Conservation (phyloP, 1,284 basidiomycete species). For the Rhodotorula glutinis region DNA sequence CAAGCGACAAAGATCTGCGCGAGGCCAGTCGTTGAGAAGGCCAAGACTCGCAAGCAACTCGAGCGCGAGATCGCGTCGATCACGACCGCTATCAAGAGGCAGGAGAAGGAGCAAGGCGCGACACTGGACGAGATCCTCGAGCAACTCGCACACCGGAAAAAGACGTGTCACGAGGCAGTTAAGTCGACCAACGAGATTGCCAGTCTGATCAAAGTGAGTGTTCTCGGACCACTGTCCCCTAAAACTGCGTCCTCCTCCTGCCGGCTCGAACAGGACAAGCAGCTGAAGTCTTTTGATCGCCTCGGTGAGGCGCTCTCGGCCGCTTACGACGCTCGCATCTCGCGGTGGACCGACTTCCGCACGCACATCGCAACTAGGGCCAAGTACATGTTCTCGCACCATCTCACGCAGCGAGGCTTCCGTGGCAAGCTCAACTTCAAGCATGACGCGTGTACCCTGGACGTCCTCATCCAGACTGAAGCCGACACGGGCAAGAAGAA, state of each 20-base stretch:
- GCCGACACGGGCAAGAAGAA: constrained; percentile 47
- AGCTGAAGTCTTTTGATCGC: background rate
- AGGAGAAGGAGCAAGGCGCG: constrained; percentile 69
- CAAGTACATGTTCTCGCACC: constrained; percentile 73
- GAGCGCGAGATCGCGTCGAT: constrained; percentile 63
- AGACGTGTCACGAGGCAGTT: constrained; percentile 55
- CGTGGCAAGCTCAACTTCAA: constrained; percentile 61
- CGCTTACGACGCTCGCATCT: constrained; percentile 64
- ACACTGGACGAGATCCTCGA: constrained; percentile 70
- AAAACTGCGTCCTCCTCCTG: too few relatives aligned
- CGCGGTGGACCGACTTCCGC: constrained; percentile 82
- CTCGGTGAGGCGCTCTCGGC: constrained; percentile 58
- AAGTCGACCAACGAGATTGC: constrained; percentile 61
- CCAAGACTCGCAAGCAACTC: constrained; percentile 59
- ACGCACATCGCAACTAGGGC: constrained; percentile 79
- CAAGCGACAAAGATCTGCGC: constrained; percentile 64
- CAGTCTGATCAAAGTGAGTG: constrained; percentile 59
- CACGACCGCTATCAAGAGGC: constrained; percentile 63
- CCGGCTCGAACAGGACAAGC: too few relatives aligned
- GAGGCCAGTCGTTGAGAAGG: constrained; percentile 55
- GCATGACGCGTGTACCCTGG: constrained; percentile 65
- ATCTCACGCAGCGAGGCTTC: constrained; percentile 77
- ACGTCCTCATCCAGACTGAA: constrained; percentile 46
- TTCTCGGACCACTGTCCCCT: too few relatives aligned
- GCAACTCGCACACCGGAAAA: constrained; percentile 52